Evolutionary conservation across 371 early-diverging fungal genomes (phyloP).

Genomic region (Edhazardia aedis): DNA sequence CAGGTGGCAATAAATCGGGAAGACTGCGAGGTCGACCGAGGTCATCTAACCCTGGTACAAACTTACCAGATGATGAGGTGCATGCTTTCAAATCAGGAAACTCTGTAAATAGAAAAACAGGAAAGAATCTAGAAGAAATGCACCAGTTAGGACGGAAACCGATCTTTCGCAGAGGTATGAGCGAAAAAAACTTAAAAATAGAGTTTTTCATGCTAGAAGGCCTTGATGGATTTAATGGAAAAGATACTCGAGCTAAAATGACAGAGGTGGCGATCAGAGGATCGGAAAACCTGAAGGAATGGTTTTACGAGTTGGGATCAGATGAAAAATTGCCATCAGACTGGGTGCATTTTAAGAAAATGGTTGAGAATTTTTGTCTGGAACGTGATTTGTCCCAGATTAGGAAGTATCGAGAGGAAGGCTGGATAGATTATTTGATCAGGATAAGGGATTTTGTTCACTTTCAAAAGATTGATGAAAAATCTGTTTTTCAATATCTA

Average conservation of each 20-base stretch:
- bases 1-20: no score
- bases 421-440: background rate
- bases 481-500: no score
- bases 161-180: no score
- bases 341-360: background rate
- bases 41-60: no score
- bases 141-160: no score
- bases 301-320: background rate
- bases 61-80: no score
- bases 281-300: background rate
- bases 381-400: background rate
- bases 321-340: slow-evolving; percentile 1
- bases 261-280: no score
- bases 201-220: slow-evolving; percentile 3
- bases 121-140: no score
- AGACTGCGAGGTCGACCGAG: no score
- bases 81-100: no score
- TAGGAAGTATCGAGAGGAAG: background rate
- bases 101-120: no score
- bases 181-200: background rate
- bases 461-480: background rate
- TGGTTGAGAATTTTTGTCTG: background rate
- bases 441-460: background rate
- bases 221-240: background rate
- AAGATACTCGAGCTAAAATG: background rate